Conservation (phyloP, 345 rosid species). For the Salix koriyanagi region DNA sequence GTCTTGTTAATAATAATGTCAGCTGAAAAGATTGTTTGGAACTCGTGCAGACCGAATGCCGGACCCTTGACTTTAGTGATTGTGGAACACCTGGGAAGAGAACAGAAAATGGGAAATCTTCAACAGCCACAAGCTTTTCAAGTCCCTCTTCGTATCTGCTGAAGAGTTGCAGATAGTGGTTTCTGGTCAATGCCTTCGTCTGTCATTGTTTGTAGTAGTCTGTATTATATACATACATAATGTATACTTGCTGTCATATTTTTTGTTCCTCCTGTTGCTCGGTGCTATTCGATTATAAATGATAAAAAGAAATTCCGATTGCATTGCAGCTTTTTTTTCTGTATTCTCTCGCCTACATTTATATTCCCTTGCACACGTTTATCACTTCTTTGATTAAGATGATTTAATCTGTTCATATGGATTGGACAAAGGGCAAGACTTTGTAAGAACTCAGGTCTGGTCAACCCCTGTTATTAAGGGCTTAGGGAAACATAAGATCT, state of each 20-base stretch:
- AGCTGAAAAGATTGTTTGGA: conserved; percentile 4
- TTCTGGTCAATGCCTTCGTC: conserved; percentile 14
- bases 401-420: background rate
- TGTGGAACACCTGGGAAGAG: conserved; percentile 77
- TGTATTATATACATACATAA: conserved; percentile 16
- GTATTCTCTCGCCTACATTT: background rate
- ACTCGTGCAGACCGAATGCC: conserved; percentile 66
- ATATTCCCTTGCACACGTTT: background rate
- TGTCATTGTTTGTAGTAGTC: conserved; percentile 15
- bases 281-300: conserved; percentile 10
- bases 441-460: no score
- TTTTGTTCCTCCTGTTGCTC: conserved; percentile 3
- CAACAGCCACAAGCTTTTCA: conserved; percentile 33
- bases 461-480: background rate
- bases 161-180: conserved; percentile 74
- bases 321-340: no score
- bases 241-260: background rate
- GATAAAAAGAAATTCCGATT: background rate
- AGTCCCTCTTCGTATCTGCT: conserved; percentile 77
- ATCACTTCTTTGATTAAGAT: background rate
- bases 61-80: conserved; percentile 86
- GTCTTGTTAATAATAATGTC: background rate
- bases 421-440: background rate
- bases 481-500: background rate
- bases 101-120: conserved; percentile 43